Percentiles rank a stretch among this genome's conserved stretches.
Conservation (phyloP, 1,284 basidiomycete species). For the Tilletia indica region DNA sequence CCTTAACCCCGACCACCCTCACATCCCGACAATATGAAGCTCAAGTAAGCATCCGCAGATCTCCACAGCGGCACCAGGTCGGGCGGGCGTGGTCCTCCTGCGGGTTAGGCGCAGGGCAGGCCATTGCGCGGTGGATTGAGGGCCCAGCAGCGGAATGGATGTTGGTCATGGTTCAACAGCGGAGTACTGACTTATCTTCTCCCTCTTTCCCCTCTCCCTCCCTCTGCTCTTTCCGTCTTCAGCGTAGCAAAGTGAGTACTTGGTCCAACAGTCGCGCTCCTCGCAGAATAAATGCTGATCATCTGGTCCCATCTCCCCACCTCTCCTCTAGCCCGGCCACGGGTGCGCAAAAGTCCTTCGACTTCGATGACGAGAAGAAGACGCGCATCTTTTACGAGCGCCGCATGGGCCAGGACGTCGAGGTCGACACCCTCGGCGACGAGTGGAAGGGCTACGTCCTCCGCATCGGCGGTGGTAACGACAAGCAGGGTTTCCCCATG, state of each 20-base stretch:
- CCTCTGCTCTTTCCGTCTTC: background rate
- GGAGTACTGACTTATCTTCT: background rate
- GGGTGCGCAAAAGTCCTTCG: slow-evolving; percentile 89
- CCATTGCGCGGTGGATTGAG: too few species aligned
- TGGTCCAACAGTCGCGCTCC: background rate
- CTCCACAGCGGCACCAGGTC: too few species aligned
- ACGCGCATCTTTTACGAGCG: slow-evolving; percentile 89
- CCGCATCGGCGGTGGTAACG: slow-evolving; percentile 94
- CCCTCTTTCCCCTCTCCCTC: background rate
- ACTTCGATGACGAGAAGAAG: slow-evolving; percentile 82
- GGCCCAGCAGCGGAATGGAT: too few species aligned
- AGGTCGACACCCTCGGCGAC: slow-evolving; percentile 84
- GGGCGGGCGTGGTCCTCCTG: too few species aligned
- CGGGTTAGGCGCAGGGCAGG: too few species aligned
- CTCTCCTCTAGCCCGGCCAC: slow-evolving; percentile 86
- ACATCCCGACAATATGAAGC: slow-evolving; percentile 2
- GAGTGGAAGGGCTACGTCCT: slow-evolving; percentile 97
- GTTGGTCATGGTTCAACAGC: too few species aligned
- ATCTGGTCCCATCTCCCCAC: slow-evolving; percentile 63
- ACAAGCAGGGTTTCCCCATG: slow-evolving; percentile 85
- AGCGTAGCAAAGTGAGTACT: slow-evolving; percentile 68
- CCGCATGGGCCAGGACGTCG: slow-evolving; percentile 92
- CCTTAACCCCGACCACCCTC: background rate
- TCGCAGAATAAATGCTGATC: background rate
- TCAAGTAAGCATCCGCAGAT: background rate